These are phyloP conservation scores for Rosa multiflora DNA, from an alignment of 306 rosid species.

Conservation along the genomic window DNA sequence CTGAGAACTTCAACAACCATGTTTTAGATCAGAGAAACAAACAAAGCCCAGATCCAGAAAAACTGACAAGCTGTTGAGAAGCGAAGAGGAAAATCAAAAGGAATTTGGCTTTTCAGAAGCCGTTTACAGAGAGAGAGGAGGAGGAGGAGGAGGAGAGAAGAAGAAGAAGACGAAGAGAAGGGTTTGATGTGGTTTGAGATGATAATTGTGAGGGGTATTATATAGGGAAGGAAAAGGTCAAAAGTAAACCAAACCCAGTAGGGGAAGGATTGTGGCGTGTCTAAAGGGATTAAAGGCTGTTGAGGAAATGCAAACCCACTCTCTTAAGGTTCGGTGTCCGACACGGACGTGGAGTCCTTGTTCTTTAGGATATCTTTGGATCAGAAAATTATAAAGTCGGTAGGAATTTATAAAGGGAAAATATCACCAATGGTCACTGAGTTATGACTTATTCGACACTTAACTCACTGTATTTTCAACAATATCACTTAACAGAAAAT, in stretches of 20 bases:
- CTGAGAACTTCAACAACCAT: conserved; percentile 46
- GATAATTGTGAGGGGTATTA: not conserved
- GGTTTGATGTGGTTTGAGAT: not conserved
- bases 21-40: not conserved
- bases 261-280: conserved; percentile 8
- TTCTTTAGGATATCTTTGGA: too few relatives aligned
- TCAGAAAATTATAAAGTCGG: too few relatives aligned
- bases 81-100: not conserved
- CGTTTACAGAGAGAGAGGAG: not conserved
- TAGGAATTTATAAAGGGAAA: too few relatives aligned
- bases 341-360: not conserved
- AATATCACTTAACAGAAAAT: too few relatives aligned
- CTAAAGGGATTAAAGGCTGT: not conserved
- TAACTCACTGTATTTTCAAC: too few relatives aligned
- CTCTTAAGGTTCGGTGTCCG: not conserved
- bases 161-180: not conserved
- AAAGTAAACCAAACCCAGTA: not conserved
- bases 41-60: not conserved
- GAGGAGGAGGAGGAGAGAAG: too few relatives aligned
- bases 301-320: not conserved
- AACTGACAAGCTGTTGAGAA: not conserved
- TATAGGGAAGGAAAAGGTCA: not conserved
- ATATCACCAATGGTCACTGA: too few relatives aligned
- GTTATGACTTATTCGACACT: too few relatives aligned
- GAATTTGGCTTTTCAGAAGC: not conserved